Base-by-base conservation (phyloP, 2,329 filamentous ascomycete species). In the Cercospora canescens region DNA sequence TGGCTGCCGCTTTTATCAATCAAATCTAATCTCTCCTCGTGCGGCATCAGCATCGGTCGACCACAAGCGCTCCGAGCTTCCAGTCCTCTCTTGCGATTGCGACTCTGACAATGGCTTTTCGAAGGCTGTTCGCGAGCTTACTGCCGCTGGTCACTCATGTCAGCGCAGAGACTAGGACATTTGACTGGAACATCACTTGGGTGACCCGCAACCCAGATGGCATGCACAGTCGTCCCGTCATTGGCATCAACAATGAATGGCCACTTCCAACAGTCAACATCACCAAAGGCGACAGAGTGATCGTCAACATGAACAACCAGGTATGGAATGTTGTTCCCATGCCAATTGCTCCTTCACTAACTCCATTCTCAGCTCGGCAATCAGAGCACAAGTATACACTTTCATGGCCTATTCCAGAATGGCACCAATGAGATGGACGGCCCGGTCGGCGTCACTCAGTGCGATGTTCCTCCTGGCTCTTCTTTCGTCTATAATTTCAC, bases 331-430 rank as follows among this genome's bases (percentile, higher is more conserved):
- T n/a, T 6, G 5, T 34, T 12, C 11, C 4, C n/a, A 26, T 26
- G 24, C 11, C 26, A 48, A 39, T 18, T 18, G 41, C 16, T 4
- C 4, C 12, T 9, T 11, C 8, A 30, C 56, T 56, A 26, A 37
- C 28, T 30, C 39, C n/a, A 32, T 18, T 1, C n/a, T 11, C 52
- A 76, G 74, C 86, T 90, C 0, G 80, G 82, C 12, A 91, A 93
- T 70, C 77, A 86, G 70, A 86, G 84, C 12, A 90, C 89, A 8
- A 86, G 84, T 39, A 82, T 94, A 5, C 91, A 94, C 75, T 94
- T 91, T 76, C 91, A 94, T 71, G 91, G 91, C 16, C 83, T 94
- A 68, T 92, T 88, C 74, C 90, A 93, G 74, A 91, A 91, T 70
- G 90, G 89, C 11, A 91, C 90, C 0, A 91, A 88, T 65, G 84